Evolutionary conservation across 2,329 filamentous ascomycete genomes (phyloP).

Genomic region (Penicillium janthinellum): DNA sequence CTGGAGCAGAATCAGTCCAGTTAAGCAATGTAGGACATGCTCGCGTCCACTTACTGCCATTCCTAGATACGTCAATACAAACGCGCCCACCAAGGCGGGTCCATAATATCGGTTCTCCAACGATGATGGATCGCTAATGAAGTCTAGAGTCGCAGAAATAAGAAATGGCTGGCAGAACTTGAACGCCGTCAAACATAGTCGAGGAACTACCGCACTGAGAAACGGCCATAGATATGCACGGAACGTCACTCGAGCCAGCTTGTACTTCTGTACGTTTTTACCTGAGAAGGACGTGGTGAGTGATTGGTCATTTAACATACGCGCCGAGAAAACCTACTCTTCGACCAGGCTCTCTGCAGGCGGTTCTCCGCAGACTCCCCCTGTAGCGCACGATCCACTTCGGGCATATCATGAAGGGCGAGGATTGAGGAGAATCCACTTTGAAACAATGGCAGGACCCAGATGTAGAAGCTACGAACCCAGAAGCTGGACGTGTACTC

Average conservation of each 20-base stretch:
- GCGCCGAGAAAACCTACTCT: background rate
- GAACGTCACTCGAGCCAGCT: slow-evolving; percentile 13
- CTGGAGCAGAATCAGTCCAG: slow-evolving; percentile 11
- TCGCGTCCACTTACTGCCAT: slow-evolving; percentile 27
- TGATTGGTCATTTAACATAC: background rate
- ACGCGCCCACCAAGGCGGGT: slow-evolving; percentile 36
- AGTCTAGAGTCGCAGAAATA: slow-evolving; percentile 27
- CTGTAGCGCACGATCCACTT: slow-evolving; percentile 31
- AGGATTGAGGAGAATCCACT: slow-evolving; percentile 47
- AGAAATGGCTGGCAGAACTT: slow-evolving; percentile 36
- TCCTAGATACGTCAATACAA: slow-evolving; percentile 33
- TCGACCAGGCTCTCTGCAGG: slow-evolving; percentile 13
- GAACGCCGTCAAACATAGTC: slow-evolving; percentile 20
- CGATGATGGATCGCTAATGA: slow-evolving; percentile 11
- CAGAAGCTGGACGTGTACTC: slow-evolving; percentile 51
- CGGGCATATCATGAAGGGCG: slow-evolving; percentile 44
- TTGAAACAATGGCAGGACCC: slow-evolving; percentile 51
- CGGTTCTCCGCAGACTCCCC: slow-evolving; percentile 4
- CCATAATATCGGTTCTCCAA: slow-evolving; percentile 23
- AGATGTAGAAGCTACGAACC: slow-evolving; percentile 51
- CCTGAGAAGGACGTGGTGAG: background rate
- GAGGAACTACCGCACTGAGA: slow-evolving; percentile 31
- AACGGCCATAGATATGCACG: slow-evolving; percentile 16
- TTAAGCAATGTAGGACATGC: too few relatives aligned
- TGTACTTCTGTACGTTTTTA: background rate